Evolutionary conservation across 352 stramenopile species (phyloP).

Genomic region (Globisporangium cylindrosporum): DNA sequence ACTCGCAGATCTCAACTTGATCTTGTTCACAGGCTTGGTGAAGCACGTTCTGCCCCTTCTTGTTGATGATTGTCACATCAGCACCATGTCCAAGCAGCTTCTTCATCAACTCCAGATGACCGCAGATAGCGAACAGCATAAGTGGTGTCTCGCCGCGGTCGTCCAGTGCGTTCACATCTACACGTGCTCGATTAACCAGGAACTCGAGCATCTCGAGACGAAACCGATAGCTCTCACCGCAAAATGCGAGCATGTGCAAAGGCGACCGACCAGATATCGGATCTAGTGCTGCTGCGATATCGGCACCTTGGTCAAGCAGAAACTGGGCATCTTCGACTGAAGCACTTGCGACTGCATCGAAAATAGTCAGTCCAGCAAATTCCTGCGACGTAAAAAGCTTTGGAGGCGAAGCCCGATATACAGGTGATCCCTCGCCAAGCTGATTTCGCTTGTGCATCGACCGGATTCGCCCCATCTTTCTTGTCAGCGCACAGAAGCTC

Average conservation of each 20-base stretch:
- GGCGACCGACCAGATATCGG: slow-evolving; percentile 40
- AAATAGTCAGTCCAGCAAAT: slow-evolving; percentile 32
- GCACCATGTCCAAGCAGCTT: slow-evolving; percentile 28
- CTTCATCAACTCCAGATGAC: slow-evolving; percentile 44
- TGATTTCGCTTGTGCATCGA: slow-evolving; percentile 45
- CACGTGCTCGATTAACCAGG: slow-evolving; percentile 28
- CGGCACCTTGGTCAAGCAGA: slow-evolving; percentile 37
- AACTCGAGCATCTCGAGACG: slow-evolving; percentile 56
- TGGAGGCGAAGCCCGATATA: background rate
- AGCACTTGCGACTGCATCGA: slow-evolving; percentile 48
- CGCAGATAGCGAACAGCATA: slow-evolving; percentile 51
- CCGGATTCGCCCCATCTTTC: slow-evolving; percentile 40
- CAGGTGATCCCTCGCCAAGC: slow-evolving; percentile 12
- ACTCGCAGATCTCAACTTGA: slow-evolving; percentile 51
- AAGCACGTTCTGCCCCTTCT: slow-evolving; percentile 40
- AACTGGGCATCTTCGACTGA: slow-evolving; percentile 58
- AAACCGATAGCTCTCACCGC: slow-evolving; percentile 37
- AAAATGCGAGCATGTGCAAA: slow-evolving; percentile 61
- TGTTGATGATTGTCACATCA: slow-evolving; percentile 26
- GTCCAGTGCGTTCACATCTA: slow-evolving; percentile 45
- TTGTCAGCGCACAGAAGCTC: slow-evolving; percentile 32
- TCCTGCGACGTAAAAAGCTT: background rate
- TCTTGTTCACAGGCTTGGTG: slow-evolving; percentile 60
- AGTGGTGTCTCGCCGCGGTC: slow-evolving; percentile 43
- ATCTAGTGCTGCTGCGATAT: slow-evolving; percentile 37